Base-by-base conservation (phyloP, 169 alveolate species). In the Plasmodium inui region DNA sequence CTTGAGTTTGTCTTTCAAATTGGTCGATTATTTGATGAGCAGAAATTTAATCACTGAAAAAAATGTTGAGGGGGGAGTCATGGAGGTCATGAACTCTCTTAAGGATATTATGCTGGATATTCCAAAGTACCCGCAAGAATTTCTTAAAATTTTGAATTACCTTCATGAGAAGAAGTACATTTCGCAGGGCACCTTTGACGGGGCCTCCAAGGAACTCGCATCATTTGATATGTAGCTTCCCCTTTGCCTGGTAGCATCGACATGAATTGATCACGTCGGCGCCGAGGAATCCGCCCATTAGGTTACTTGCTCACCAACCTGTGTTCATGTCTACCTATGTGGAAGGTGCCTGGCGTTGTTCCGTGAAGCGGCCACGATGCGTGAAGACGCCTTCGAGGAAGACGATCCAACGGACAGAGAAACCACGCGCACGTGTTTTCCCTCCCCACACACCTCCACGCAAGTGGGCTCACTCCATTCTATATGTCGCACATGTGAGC, bases 101-200 rank as follows among this genome's bases (percentile, higher is more conserved):
- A 88, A 72, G 74, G 94, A 88, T 32, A 88, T 88, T 57, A 67
- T 88, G 44, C 72, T 88, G 71, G 94, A 88, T 79, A 88, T 88
- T 78, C 94, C 94, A 34, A 88, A 88, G 73, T 88, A 88, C 50
- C 94, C 94, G 0, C 53, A 37, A 53, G 90, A 88, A 9, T 88
- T 88, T 17, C 80, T 39, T 78, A 88, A 88, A 55, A 88, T 88
- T 34, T 39, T 79, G 50, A 88, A 78, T 1, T 79, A 76, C 34
- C 73, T 88, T 12, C 71, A 76, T 37, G 50, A 78, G 44, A 88
- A 37, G 39, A 41, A 88, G 19, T 88, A 88, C 57, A 88, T 88
- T 78, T 26, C 85, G 32, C 46, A 88, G 19, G 81, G 71, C 26
- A 41, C 72, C 17, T 88, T 61, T 88, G 89, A 88, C 34, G 53